Conservation (phyloP, 1,284 basidiomycete species). For the Fomes fomentarius region DNA sequence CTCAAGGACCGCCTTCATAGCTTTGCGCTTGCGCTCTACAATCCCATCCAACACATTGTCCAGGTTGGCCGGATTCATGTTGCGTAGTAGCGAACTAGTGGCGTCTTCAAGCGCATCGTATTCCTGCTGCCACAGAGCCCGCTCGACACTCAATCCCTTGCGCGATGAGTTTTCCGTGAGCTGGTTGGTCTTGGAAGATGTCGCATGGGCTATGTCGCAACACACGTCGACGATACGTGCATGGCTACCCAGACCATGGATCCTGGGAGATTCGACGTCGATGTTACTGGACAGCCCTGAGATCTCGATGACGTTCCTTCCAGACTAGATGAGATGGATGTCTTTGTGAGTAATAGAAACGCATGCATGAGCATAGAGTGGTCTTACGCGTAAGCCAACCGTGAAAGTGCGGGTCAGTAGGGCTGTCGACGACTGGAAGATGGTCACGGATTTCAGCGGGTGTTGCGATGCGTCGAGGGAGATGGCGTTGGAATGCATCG, state of each 20-base stretch:
- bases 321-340: background rate
- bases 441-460: slow-evolving; percentile 37
- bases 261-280: slow-evolving; percentile 50
- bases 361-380: background rate
- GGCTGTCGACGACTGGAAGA: slow-evolving; percentile 38
- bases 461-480: slow-evolving; percentile 27
- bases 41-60: background rate
- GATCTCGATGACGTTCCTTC: slow-evolving; percentile 46
- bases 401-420: slow-evolving; percentile 37
- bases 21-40: background rate
- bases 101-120: slow-evolving; percentile 4
- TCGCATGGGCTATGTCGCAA: slow-evolving; percentile 34
- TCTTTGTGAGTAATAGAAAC: background rate
- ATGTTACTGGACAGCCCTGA: slow-evolving; percentile 48
- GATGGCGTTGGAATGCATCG: background rate
- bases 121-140: slow-evolving; percentile 30
- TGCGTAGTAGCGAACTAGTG: background rate
- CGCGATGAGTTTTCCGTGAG: slow-evolving; percentile 41
- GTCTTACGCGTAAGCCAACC: slow-evolving; percentile 9
- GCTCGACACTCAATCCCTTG: slow-evolving; percentile 14
- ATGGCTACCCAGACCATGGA: slow-evolving; percentile 45
- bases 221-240: slow-evolving; percentile 53
- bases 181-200: slow-evolving; percentile 5
- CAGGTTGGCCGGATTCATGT: background rate
- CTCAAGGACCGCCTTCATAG: background rate